Evolutionary conservation across 78 protist genomes (phyloP), one percentile per base, ranked within the genome.

Genomic region (Dictyostelium purpureum): DNA sequence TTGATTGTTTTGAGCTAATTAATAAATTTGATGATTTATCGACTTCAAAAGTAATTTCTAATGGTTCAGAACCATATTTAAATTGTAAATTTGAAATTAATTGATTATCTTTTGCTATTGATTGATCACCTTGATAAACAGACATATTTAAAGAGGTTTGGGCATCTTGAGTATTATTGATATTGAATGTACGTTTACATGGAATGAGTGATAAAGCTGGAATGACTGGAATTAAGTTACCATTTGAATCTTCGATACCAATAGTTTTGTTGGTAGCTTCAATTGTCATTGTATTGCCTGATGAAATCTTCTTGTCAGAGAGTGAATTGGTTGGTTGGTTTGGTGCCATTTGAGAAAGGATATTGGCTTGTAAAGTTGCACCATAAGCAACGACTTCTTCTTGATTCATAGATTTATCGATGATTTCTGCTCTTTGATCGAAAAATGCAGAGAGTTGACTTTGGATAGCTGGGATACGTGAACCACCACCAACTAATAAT

Each of bases 371-470:
- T 18, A 98, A 96, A 28, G 99, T 99, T 0, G 99, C 99, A 37
- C 99, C 98, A 93, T 88, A 96, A 35, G 99, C 99, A 2, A 99
- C 99, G 28, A 99, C 99, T 96, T 99, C 99, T 51, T 99, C 99
- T 77, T 99, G 99, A 97, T 98, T 97, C 97, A 98, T 96, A 33
- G 98, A 97, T 77, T 80, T 93, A 89, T 21, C 63, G 6, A 77
- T 87, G 94, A 19, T 96, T 98, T 90, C 98, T 98, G 87, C 94
- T 96, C 45, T 98, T 98, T 85, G 94, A 74, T 96, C 99, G 98
- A 88, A 92, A 96, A 82, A 98, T 97, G 81, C 81, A 79, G 69
- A 97, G 70, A 57, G 98, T 96, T 83, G 85, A 83, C 47, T 33
- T 90, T 97, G 98, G 7, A 99, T 96, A 88, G 98, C 96, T 77